Base-by-base conservation (phyloP, 331 rosid species). In the Saraca asoca region DNA sequence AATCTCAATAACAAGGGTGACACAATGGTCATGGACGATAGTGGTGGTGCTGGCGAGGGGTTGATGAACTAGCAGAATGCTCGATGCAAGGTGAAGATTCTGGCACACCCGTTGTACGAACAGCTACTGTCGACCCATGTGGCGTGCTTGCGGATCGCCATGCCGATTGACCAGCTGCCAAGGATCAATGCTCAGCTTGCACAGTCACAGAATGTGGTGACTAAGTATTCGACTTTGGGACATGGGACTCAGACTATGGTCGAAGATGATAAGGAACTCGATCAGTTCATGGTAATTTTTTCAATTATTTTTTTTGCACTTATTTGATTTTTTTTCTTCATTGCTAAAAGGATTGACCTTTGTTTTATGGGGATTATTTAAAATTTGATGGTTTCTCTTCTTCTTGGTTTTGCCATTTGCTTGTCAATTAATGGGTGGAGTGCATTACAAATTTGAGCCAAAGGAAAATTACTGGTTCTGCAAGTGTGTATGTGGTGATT, bases 121-220 rank as follows among this genome's bases (percentile, higher is more conserved):
- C 96, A 89, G 71, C 85, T 94, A 48, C 86, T 94, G 11, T 90
- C 97, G 52, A 96, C 99, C 2, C 97, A 90, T 61, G 99, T 94
- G 65, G 87, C 96, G 15, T 94, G 99, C 71, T 80, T 94, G 18
- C 83, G 97, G 75, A 94, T 94, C 80, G 97, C 99, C 37, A 94
- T 97, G 17, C 99, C 97, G 49, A 97, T 94, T 12, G 97, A 94
- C 75, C 99, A 94, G 88, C 61, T 94, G 72, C 96, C 99, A 0
- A 90, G 97, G 75, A 94, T 94, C 71, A 96, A 94, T 49, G 97
- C 97, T 14, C 97, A 94, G 89, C 85, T 94, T 31, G 88, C 90
- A 1, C 89, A 88, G 86, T 90, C 99, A 1, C 92, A 94, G 89
- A 94, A 86, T 88, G 95, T 94, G 64, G 87, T 94, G 58, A 85